Conservation (phyloP, 2,329 filamentous ascomycete genomes). For the Colletotrichum sp. region DNA sequence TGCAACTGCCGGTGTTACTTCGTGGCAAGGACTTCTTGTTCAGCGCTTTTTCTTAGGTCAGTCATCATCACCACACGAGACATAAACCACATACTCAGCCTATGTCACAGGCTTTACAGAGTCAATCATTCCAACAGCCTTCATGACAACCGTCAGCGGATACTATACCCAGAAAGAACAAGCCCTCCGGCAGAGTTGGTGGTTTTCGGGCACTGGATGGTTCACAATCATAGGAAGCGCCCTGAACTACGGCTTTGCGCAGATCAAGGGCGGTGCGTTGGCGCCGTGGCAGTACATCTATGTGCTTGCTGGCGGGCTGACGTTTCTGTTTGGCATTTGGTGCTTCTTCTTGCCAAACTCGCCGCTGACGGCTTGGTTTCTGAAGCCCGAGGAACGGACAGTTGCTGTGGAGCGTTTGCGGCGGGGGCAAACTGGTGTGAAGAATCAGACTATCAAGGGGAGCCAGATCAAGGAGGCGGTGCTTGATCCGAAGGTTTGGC, state of each 20-base stretch:
- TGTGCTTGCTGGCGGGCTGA: constrained; percentile 52
- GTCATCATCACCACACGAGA: neutral
- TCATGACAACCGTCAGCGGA: constrained; percentile 53
- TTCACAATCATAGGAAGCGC: constrained; percentile 53
- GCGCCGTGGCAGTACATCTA: constrained; percentile 62
- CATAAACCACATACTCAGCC: neutral
- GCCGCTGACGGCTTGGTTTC: constrained; percentile 59
- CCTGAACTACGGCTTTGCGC: constrained; percentile 56
- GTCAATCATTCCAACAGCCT: constrained; percentile 53
- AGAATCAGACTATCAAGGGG: constrained; percentile 52
- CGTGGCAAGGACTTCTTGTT: constrained; percentile 55
- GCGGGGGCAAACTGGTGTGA: constrained; percentile 52
- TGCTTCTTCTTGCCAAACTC: constrained; percentile 61
- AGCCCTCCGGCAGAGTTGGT: constrained; percentile 52
- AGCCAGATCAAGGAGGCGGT: constrained; percentile 51
- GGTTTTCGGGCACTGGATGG: constrained; percentile 50
- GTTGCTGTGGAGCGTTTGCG: constrained; percentile 57
- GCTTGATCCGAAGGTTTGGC: constrained; percentile 55
- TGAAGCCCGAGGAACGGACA: constrained; percentile 54
- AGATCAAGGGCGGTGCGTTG: constrained; percentile 46
- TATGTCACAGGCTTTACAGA: constrained; percentile 40
- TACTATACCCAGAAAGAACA: constrained; percentile 58
- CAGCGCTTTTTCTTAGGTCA: constrained; percentile 50
- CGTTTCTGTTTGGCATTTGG: constrained; percentile 53
- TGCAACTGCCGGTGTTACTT: constrained; percentile 58